Conservation (phyloP, 257 asterid genomes). For the Solanum peruvianum region DNA sequence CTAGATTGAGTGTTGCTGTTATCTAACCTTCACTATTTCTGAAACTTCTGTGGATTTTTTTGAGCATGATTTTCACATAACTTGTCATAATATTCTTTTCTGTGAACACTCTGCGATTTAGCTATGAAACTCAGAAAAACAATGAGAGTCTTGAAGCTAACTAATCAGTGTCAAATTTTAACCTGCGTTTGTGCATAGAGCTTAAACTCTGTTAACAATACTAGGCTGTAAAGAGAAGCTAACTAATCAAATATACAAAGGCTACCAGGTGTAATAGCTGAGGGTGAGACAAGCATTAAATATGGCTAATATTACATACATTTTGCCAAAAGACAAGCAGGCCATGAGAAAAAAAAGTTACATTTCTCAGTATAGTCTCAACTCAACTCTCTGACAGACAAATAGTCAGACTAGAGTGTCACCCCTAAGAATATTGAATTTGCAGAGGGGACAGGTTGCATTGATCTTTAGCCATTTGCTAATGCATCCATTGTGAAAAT, state of each 20-base stretch:
- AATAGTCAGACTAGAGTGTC: conserved; percentile 36
- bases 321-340: conserved; percentile 1
- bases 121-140: background rate
- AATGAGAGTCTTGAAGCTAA: background rate
- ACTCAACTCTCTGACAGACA: background rate
- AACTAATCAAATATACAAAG: background rate
- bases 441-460: conserved; percentile 93
- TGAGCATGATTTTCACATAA: background rate
- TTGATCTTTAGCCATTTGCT: conserved; percentile 79
- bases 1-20: background rate
- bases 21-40: background rate
- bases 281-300: background rate
- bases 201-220: background rate
- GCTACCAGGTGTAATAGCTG: background rate
- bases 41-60: background rate
- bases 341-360: background rate
- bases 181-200: background rate
- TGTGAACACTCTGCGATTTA: background rate
- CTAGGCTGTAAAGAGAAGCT: background rate
- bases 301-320: conserved; percentile 18
- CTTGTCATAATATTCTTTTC: background rate
- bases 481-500: conserved; percentile 75
- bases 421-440: conserved; percentile 52
- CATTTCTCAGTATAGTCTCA: background rate
- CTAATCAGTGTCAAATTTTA: background rate